Percentiles rank a stretch among this genome's conserved stretches.
Evolutionary conservation across 202 grass and related monocot species (phyloP).

Genomic region (Schoenoplectus tabernaemontani): DNA sequence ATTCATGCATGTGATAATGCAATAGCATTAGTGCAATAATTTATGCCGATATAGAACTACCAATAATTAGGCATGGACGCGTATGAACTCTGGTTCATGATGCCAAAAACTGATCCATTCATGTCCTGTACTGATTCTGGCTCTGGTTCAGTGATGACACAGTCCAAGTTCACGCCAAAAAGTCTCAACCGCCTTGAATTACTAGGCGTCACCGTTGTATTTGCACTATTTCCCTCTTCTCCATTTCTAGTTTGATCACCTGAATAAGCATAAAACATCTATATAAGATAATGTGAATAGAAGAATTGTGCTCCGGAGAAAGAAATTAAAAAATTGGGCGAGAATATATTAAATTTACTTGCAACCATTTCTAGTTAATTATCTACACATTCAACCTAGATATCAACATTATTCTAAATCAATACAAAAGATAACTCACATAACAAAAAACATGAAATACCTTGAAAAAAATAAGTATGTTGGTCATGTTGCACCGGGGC

Average conservation of each 20-base stretch:
- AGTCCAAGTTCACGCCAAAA: conserved; percentile 91
- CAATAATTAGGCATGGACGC: conserved; percentile 44
- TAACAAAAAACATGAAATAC: conserved; percentile 25
- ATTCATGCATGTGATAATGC: conserved; percentile 26
- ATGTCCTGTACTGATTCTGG: conserved; percentile 15
- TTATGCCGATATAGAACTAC: conserved; percentile 26
- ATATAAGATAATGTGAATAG: background rate
- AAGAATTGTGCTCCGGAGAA: background rate
- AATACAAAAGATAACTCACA: background rate
- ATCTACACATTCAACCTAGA: too few species aligned
- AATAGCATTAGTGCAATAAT: background rate
- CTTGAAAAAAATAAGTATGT: conserved; percentile 41
- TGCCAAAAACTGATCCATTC: conserved; percentile 37
- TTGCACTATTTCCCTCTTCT: conserved; percentile 25
- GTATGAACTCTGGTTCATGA: conserved; percentile 39
- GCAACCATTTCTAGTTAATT: too few species aligned
- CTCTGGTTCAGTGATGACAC: conserved; percentile 48
- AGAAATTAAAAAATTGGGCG: background rate
- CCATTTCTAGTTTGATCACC: conserved; percentile 38
- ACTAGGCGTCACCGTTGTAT: conserved; percentile 18
- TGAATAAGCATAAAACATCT: too few species aligned
- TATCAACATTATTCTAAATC: background rate
- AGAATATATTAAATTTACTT: background rate
- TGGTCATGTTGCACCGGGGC: conserved; percentile 35
- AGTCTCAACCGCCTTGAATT: conserved; percentile 64